Percentiles rank a stretch among this genome's conserved stretches.
phyloP scores from a whole-genome alignment of 805 yeast species.

The Schizosaccharomyces osmophilus region DNA sequence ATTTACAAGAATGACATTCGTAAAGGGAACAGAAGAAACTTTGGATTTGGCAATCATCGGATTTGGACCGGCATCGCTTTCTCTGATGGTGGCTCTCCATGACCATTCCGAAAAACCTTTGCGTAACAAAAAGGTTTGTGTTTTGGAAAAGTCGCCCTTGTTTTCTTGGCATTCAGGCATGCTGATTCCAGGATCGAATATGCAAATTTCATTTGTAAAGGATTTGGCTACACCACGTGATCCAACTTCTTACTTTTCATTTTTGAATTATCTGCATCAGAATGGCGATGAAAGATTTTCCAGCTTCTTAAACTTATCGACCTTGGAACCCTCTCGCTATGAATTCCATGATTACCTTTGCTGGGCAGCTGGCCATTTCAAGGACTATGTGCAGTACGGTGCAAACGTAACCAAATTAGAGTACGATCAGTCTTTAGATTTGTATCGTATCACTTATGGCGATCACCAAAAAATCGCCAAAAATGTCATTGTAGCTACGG shows the following conservation, averaged over 20 bases:
- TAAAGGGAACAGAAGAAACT: not conserved
- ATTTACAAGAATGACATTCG: too few relatives aligned
- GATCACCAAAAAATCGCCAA: not conserved
- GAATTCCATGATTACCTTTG: constrained; percentile 11
- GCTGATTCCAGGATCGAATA: constrained; percentile 10
- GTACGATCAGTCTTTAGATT: not conserved
- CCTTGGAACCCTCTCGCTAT: constrained; percentile 10
- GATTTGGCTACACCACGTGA: constrained; percentile 11
- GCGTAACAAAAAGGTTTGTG: not conserved
- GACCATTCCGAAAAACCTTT: not conserved
- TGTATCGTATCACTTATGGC: not conserved
- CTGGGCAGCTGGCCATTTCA: constrained; percentile 11
- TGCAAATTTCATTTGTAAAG: constrained; percentile 11
- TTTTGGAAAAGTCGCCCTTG: constrained; percentile 7
- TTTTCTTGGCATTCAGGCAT: constrained; percentile 12
- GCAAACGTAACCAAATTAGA: constrained; percentile 3
- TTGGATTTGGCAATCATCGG: constrained; percentile 6
- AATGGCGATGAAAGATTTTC: constrained; percentile 7
- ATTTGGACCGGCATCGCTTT: constrained; percentile 11
- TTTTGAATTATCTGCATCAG: constrained; percentile 8
- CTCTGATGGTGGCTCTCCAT: constrained; percentile 9
- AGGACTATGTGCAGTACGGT: constrained; percentile 7
- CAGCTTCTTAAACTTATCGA: constrained; percentile 8
- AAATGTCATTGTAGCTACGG: constrained; percentile 9
- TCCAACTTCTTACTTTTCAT: constrained; percentile 10